Evolutionary conservation across 2,329 filamentous ascomycete genomes (phyloP), one percentile per base, ranked within the genome.

Genomic region (Phyllosticta paracitricarpa): DNA sequence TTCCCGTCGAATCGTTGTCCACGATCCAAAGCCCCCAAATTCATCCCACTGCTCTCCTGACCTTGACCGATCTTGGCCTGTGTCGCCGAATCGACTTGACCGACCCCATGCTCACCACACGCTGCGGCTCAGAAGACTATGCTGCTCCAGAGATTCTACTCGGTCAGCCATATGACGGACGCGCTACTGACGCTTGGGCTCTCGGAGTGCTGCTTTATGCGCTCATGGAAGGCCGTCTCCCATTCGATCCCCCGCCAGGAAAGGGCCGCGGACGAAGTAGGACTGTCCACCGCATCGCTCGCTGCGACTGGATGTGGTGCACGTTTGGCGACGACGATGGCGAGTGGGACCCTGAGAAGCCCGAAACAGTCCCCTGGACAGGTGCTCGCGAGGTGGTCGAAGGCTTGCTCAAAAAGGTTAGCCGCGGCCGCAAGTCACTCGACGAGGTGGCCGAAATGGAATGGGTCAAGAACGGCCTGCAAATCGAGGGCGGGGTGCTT

Each of bases 101-200:
- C 64, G 90, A 91, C 58, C 91, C 95, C 66, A 87, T 93, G 63
- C 82, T 99, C n/a, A 89, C 89, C 64, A 97, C 93, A 1, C 85
- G 94, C 9, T 99, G 94, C 73, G 94, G 94, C 33, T 96, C 89
- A 51, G 94, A 97, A 75, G 94, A 99, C 75, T 99, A 99, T 71
- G 93, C 93, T 1, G 93, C 94, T 0, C 94, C 94, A 0, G 94
- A 99, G 73, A 91, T 99, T 54, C 87, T 99, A 59, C 90, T 99
- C 80, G 93, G 93, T 25, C 90, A 96, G 70, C 85, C 90, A 7
- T 99, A 99, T 71, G 92, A 97, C 71, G 94, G 94, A 33, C 89
- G 91, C 48, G 84, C 88, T 1, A 96, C 89, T 0, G 94, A 99
- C 71, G 91, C 91, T 9, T 99, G 94, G 94, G 95, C 93, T 0